phyloP scores from a whole-genome alignment of 345 rosid species.

The Fremontodendron californicum region DNA sequence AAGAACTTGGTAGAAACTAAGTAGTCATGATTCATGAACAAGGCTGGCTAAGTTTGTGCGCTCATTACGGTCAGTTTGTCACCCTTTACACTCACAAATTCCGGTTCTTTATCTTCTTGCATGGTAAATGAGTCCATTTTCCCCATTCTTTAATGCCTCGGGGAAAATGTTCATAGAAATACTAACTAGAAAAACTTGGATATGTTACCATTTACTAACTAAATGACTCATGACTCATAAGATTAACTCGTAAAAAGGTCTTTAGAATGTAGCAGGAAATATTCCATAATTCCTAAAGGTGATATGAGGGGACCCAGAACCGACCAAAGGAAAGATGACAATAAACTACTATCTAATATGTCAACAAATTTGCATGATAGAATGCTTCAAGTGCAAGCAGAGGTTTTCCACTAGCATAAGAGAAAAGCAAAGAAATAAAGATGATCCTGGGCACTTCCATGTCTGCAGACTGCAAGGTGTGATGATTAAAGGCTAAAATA shows the following conservation, averaged over 20 bases:
- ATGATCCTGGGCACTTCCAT: background rate
- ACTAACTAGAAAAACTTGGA: background rate
- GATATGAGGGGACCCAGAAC: background rate
- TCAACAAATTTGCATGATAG: background rate
- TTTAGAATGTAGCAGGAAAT: background rate
- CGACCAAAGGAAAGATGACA: background rate
- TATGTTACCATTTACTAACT: background rate
- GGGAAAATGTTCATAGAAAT: background rate
- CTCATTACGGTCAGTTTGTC: constrained; percentile 19
- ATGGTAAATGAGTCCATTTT: background rate
- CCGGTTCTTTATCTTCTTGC: constrained; percentile 1
- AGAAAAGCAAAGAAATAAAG: background rate
- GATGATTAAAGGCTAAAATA: constrained; percentile 9
- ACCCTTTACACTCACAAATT: constrained; percentile 9
- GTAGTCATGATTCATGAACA: constrained; percentile 9
- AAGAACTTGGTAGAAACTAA: background rate
- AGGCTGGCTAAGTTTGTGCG: background rate
- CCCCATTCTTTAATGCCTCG: background rate
- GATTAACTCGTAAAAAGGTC: background rate
- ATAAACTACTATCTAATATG: background rate
- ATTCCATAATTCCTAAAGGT: background rate
- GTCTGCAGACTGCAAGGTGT: constrained; percentile 7
- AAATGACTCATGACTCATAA: no score
- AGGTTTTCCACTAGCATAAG: background rate
- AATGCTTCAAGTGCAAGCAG: background rate